Base-by-base conservation (phyloP, 106 monocot genomes). In the Apostasia ramifera region DNA sequence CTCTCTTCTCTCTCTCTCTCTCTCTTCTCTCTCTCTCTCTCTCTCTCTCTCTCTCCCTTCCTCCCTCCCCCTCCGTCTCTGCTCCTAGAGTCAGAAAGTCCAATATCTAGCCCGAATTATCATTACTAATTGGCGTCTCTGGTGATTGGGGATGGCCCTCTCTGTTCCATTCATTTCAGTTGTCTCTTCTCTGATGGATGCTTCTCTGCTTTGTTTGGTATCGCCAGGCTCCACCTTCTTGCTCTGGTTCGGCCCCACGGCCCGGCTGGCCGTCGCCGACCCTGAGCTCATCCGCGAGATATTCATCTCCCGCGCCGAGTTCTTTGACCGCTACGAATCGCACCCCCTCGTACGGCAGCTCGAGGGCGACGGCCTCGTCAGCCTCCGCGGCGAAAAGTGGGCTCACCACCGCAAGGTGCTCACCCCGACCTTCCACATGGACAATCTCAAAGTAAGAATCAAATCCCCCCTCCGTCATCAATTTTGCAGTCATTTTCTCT, bases 201-300 rank as follows among this genome's bases (percentile, higher is more conserved):
- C 47, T 48, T 45, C 26, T 65, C 65, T 65, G 65, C 37, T 65
- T 47, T 63, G 13, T 65, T 56, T 65, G 15, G 44, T 63, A 63
- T 6, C 45, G 62, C 6, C 86, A 94, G 93, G 93, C 53, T 84
- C 89, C 66, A 89, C 80, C 66, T 94, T 94, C 70, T 60, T 94
- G 8, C 82, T 94, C 53, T 94, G 89, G 86, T 94, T 94, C 63
- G 93, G 93, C 0, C 89, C 93, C 51, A 90, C 89, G 4, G 76
- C 93, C 43, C 79, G 93, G 14, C 76, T 94, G 37, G 73, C 76
- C 44, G 76, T 94, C 38, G 81, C 84, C 53, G 89, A 94, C 71
- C 93, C 89, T n/a, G 89, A 94, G 53, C 86, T 94, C 54, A 89
- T 94, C 70, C 81, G 84, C 1, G 93, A 94, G 72, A 84, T 94